Evolutionary conservation across 2,329 filamentous ascomycete species (phyloP).

Genomic region (Chlorencoelia australis): DNA sequence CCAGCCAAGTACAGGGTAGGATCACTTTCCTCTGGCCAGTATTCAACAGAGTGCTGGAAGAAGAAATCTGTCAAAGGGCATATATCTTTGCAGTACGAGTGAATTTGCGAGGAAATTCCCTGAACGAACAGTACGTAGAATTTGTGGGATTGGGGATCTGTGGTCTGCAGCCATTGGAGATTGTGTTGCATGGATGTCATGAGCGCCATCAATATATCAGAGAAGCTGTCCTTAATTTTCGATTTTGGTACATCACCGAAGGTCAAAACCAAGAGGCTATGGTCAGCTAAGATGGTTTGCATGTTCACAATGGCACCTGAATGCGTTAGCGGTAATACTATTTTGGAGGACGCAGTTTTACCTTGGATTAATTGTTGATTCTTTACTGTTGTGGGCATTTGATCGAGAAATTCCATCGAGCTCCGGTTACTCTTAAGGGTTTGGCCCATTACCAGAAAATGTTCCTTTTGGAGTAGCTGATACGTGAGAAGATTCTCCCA

Average conservation of each 20-base stretch:
- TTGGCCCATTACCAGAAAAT: constrained; percentile 1
- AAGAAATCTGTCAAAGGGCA: constrained; percentile 21
- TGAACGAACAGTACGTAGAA: constrained; percentile 19
- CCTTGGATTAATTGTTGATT: constrained; percentile 4
- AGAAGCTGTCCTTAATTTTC: constrained; percentile 11
- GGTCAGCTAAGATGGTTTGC: constrained; percentile 8
- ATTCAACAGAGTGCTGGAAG: constrained; percentile 15
- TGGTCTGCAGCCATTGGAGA: constrained; percentile 14
- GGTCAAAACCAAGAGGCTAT: constrained; percentile 9
- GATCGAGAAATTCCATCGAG: not conserved
- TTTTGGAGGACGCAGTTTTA: not conserved
- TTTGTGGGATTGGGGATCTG: constrained; percentile 11
- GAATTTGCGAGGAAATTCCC: constrained; percentile 16
- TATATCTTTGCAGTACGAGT: constrained; percentile 19
- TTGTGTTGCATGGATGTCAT: constrained; percentile 20
- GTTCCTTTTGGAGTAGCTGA: constrained; percentile 2
- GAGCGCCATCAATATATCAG: constrained; percentile 15
- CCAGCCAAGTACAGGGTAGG: constrained; percentile 22
- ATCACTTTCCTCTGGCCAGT: constrained; percentile 23
- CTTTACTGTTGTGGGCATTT: not conserved
- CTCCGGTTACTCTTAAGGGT: no score
- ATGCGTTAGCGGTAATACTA: not conserved
- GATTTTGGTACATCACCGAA: constrained; percentile 6
- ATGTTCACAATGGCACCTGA: constrained; percentile 2
- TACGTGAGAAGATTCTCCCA: constrained; percentile 27